Evolutionary conservation across 768 basidiomycete species (phyloP), one percentile per base, ranked within the genome.

Genomic region (Pleurotus giganteus): DNA sequence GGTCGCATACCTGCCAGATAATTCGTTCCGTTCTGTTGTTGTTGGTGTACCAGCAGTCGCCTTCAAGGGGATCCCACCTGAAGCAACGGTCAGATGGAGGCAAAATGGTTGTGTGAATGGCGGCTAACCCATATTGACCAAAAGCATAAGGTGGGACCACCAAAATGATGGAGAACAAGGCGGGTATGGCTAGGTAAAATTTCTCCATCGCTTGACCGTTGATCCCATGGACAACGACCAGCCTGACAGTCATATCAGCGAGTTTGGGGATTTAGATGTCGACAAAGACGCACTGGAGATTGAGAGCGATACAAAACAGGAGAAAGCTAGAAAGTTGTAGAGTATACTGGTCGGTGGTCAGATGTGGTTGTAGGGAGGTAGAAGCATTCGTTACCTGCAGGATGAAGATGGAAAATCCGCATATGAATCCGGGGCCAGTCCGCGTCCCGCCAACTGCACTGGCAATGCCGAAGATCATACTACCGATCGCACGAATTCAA

Each of bases 41-140:
- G 31, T 61, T 62, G 2, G 60, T 54, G 50, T 64, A 64, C 61
- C 61, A 64, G 36, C 63, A 64, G 41, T 59, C 61, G 34, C 53
- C 8, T 26, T 55, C 61, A 17, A 64, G 55, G 3, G 61, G 61
- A 42, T 64, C 60, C 63, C 63, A 64, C 3, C 63, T 64, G 39
- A 12, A 17, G 1, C 8, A 12, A 15, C 24, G 1, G 21, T 23
- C 13, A 47, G 23, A 12, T 24, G 4, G n/a, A 34, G 43, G 11
- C 7, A 34, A 21, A 37, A 27, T 36, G 12, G 15, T 44, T 11
- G 37, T 31, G 5, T 21, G 36, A 17, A 23, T 15, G 26, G 27
- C 23, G 21, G 21, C 63, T 13, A 17, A 60, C 63, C 63, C 64
- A 27, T 65, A 65, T 44, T 63, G 62, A 2, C 57, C 51, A 9